These are phyloP conservation scores for Scenedesmus sp. DNA, from an alignment of 163 green algal species.

Conservation along the genomic window DNA sequence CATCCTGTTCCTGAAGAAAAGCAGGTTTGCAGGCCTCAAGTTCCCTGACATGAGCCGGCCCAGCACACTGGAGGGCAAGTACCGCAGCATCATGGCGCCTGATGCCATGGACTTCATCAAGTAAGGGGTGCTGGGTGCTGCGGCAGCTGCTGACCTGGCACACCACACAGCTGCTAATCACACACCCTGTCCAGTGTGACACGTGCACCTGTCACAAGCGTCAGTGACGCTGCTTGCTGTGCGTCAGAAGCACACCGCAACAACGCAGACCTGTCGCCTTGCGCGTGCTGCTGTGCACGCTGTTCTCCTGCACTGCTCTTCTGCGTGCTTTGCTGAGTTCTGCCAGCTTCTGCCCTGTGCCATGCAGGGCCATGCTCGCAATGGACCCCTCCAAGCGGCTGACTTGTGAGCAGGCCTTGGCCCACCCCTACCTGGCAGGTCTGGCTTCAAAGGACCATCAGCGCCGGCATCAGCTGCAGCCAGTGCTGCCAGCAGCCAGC, in stretches of 20 bases:
- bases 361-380: conserved; percentile 64
- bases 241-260: not conserved
- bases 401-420: conserved; percentile 63
- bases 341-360: not conserved
- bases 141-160: not conserved
- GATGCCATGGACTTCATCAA: conserved; percentile 80
- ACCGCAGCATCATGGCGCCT: conserved; percentile 63
- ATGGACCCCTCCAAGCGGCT: conserved; percentile 73
- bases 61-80: conserved; percentile 76
- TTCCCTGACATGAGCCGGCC: conserved; percentile 82
- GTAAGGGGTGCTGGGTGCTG: conserved; percentile 28
- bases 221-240: conserved; percentile 13
- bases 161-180: not conserved
- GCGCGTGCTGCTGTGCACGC: not conserved
- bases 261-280: not conserved
- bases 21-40: conserved; percentile 83
- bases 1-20: conserved; percentile 79
- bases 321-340: not conserved
- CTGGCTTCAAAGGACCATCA: conserved; percentile 45
- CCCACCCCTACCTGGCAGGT: conserved; percentile 74
- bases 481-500: conserved; percentile 3
- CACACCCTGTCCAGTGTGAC: not conserved
- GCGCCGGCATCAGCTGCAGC: not conserved
- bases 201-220: no score
- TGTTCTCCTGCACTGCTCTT: not conserved